Evolutionary conservation across 2,329 filamentous ascomycete genomes (phyloP), one percentile per base, ranked within the genome.

Genomic region (Bertia moriformis): DNA sequence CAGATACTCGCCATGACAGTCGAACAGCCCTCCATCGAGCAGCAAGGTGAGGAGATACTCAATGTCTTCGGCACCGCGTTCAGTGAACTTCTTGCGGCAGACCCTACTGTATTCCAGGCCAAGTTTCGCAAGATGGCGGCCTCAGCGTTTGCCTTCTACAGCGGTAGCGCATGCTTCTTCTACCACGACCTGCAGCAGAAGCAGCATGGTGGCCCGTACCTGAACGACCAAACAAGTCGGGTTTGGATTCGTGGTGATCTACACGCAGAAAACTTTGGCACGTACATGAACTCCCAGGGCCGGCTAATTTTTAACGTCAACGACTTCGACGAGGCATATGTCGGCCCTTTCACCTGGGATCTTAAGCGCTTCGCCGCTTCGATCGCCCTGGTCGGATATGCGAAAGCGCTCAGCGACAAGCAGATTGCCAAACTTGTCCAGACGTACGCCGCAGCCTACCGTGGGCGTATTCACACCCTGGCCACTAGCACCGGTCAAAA

Each of bases 181-280:
- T 45, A 46, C 38, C 40, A 45, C 24, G 45, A 47, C 38, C 20
- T 45, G 15, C 19, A 44, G 17, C 19, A 41, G 14, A 41, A 46
- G 20, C 38, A 38, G 17, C 3, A 38, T 2, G 24, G 7, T 18
- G 44, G 40, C n/a, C 24, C 40, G 0, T 46, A 39, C 37, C 41
- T 47, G 5, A 27, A 45, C 33, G 41, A 40, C 4, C 19, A 41
- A 17, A 45, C 45, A 24, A 40, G 41, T 33, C 42, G 38, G 2
- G 41, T 47, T 39, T 47, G 45, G 45, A 46, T 47, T 29, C 45
- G 46, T 33, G 45, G 45, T 4, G 45, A 47, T 27, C 42, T 47
- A 12, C 45, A 47, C 39, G 45, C 45, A 2, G 45, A 47, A 37
- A 47, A 47, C 38, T 47, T 47, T 17, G 45, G 45, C 41, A 46